Percentiles rank a stretch among this genome's conserved stretches.
Conservation (phyloP, 1,284 basidiomycete species). For the Leccinum griseonigrum region DNA sequence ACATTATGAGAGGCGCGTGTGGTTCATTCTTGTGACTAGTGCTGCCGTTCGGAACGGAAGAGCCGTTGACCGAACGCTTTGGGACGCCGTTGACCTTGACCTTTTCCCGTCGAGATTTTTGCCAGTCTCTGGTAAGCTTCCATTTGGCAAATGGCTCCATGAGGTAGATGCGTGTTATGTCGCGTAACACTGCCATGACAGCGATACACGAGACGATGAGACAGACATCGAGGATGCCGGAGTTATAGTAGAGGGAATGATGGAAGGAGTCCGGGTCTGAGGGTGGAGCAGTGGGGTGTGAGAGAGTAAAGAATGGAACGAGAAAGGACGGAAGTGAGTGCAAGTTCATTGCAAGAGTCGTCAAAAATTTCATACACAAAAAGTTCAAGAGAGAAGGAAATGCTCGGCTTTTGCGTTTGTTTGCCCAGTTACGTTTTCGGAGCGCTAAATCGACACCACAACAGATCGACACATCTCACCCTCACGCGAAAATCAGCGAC, state of each 20-base stretch:
- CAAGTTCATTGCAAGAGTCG: constrained; percentile 36
- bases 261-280: constrained; percentile 64
- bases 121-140: constrained; percentile 60
- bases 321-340: constrained; percentile 51
- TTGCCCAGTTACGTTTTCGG: constrained; percentile 30
- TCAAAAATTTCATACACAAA: constrained; percentile 34
- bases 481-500: constrained; percentile 3
- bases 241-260: constrained; percentile 62
- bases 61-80: constrained; percentile 34
- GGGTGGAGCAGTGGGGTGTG: constrained; percentile 63
- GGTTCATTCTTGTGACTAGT: constrained; percentile 15
- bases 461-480: background rate
- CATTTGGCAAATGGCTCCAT: constrained; percentile 78
- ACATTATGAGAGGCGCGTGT: constrained; percentile 22
- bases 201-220: constrained; percentile 73
- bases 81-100: constrained; percentile 25
- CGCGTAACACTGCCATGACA: constrained; percentile 76
- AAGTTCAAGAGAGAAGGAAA: constrained; percentile 5
- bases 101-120: constrained; percentile 26
- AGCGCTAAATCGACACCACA: constrained; percentile 29
- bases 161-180: constrained; percentile 66
- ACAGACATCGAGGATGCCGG: constrained; percentile 70
- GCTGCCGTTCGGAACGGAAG: constrained; percentile 29
- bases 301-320: constrained; percentile 71
- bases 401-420: constrained; percentile 31